A percentile compares a stretch with the other conserved stretches of the same genome.
Conservation (phyloP, 106 monocot genomes). For the Ottelia alismoides region DNA sequence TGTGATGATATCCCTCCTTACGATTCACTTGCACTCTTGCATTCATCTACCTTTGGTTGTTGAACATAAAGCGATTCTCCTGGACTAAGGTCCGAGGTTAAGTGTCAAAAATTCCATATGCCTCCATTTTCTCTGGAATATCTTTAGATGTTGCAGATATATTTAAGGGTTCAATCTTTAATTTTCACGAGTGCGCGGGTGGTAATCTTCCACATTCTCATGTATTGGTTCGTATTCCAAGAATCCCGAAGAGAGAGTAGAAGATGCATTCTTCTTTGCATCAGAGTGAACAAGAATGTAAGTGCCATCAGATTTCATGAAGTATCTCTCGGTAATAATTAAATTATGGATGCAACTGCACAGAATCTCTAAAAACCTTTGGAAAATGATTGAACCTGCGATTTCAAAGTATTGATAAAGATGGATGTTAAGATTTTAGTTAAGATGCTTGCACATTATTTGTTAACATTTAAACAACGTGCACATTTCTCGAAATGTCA, state of each 20-base stretch:
- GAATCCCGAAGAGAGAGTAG: neutral
- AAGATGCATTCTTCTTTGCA: too few species aligned
- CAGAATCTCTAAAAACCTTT: too few species aligned
- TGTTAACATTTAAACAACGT: too few species aligned
- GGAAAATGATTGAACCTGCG: too few species aligned
- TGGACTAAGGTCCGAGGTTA: neutral
- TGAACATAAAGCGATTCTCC: too few species aligned
- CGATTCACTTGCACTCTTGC: neutral
- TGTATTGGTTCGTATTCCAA: neutral
- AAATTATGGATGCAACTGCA: neutral
- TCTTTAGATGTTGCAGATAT: neutral
- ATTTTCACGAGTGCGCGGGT: neutral
- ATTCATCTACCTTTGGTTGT: too few species aligned
- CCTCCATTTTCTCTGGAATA: neutral
- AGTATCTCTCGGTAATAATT: conserved; percentile 9
- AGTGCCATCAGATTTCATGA: too few species aligned
- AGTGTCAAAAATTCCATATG: neutral
- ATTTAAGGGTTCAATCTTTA: neutral
- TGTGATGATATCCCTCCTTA: neutral
- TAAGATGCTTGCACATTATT: too few species aligned
- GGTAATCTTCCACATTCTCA: neutral
- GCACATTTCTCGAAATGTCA: too few species aligned
- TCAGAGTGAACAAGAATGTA: too few species aligned
- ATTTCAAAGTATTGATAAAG: too few species aligned
- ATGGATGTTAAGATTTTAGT: too few species aligned